Evolutionary conservation across 768 basidiomycete genomes (phyloP).

Genomic region (Tylopilus plumbeoviolaceoides): DNA sequence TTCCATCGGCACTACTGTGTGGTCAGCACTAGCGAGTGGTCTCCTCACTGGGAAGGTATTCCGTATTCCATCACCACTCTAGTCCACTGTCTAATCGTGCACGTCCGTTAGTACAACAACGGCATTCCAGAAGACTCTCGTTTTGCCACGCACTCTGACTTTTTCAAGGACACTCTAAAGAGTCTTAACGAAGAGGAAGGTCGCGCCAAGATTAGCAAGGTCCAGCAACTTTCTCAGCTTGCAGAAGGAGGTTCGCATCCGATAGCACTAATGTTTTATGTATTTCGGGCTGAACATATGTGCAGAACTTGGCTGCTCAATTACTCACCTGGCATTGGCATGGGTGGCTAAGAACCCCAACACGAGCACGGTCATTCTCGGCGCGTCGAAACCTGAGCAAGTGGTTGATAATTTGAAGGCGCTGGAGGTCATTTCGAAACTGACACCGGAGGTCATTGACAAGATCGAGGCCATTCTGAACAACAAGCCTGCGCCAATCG

Average conservation of each 20-base stretch:
- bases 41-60: constrained; percentile 50
- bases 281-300: constrained; percentile 1
- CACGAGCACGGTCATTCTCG: constrained; percentile 45
- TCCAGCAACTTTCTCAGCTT: constrained; percentile 43
- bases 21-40: constrained; percentile 53
- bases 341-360: constrained; percentile 52
- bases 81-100: not conserved
- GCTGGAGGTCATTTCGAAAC: constrained; percentile 49
- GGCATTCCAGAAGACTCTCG: constrained; percentile 51
- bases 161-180: constrained; percentile 44
- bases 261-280: not conserved
- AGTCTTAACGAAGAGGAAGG: constrained; percentile 40
- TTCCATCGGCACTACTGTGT: constrained; percentile 47
- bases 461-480: constrained; percentile 52
- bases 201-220: constrained; percentile 44
- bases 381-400: constrained; percentile 47
- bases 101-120: constrained; percentile 37
- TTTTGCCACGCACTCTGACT: constrained; percentile 43
- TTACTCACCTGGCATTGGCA: constrained; percentile 52
- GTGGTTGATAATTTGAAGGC: constrained; percentile 48
- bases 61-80: not conserved
- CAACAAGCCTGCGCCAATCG: constrained; percentile 33
- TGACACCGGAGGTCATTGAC: constrained; percentile 46
- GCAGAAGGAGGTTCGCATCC: constrained; percentile 33
- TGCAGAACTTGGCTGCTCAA: constrained; percentile 41